Base-by-base conservation (phyloP, 192 early-diverging fungal species). In the Helicostylum pulchrum region DNA sequence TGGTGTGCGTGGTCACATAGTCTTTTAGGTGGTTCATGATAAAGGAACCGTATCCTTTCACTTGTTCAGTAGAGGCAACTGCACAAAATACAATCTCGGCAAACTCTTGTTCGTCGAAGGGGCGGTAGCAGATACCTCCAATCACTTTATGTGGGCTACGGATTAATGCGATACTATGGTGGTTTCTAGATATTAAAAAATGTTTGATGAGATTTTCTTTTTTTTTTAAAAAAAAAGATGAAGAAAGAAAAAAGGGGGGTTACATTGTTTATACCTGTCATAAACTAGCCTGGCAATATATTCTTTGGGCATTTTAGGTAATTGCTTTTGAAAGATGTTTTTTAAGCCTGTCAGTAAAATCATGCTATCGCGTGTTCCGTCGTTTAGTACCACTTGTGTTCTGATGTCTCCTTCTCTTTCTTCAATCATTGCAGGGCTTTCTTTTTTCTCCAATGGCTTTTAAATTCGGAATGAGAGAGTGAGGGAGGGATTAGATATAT, bases 81-180 rank as follows among this genome's bases (percentile, higher is more conserved):
- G 97, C 97, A 62, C 92, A 96, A 78, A 99, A 99, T 8, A 98
- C 97, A 78, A 99, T 99, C 70, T 99, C 97, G 11, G 95, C 93
- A 83, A 99, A 97, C 62, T 90, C 82, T 19, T 92, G 80, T 8
- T 82, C 78, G 60, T 82, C 78, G 75, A 99, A 99, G 12, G 94
- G 87, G 21, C 94, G 84, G 72, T 92, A 99, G 4, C 91, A 92
- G 34, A 98, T 97, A 1, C 96, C 97, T 36, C 94, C 97, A 42
- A 99, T 80, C 14, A 96, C 92, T 51, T 87, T 88, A 20, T 85
- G 61, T 11, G 80, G 81, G 17, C 78, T 69, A 32, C 82, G 76
- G 19, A 93, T 85, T 23, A 92, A 79, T 1, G 91, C 95, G 83
- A 96, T 87, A 58, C 88, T 89, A 44, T 77, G 78, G 68, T 99